Conservation (phyloP, 768 basidiomycete species). For the Lactifluus hygrophoroides region DNA sequence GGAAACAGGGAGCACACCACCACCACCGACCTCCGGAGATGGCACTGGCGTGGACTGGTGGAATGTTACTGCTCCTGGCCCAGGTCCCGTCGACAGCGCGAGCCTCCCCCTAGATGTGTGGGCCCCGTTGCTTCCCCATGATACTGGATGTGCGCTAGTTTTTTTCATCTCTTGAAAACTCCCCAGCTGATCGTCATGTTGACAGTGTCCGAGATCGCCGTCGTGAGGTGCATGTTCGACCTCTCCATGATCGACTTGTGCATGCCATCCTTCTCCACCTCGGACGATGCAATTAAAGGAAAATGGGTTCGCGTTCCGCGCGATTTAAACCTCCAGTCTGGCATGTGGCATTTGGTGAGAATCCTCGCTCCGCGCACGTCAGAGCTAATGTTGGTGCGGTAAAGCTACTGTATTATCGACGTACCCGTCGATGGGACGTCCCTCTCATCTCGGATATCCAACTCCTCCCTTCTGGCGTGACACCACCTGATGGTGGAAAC, state of each 20-base stretch:
- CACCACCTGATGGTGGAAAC: conserved; percentile 34
- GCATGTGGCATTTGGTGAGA: conserved; percentile 53
- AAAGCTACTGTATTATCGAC: conserved; percentile 72
- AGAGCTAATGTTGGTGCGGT: conserved; percentile 19
- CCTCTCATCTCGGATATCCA: conserved; percentile 68
- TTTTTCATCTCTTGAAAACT: neutral
- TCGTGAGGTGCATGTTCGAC: conserved; percentile 58
- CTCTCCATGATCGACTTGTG: conserved; percentile 57
- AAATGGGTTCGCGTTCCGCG: conserved; percentile 86
- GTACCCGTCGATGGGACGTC: conserved; percentile 75
- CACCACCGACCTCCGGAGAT: neutral
- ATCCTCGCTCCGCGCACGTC: conserved; percentile 7
- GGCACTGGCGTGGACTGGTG: conserved; percentile 63
- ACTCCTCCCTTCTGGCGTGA: conserved; percentile 50
- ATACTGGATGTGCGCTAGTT: conserved; percentile 56
- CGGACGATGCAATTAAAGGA: conserved; percentile 67
- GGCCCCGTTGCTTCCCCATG: conserved; percentile 67
- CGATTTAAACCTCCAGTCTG: conserved; percentile 65
- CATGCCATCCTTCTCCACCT: conserved; percentile 54
- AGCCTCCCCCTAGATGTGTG: conserved; percentile 76
- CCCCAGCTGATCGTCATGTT: neutral
- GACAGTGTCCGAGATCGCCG: conserved; percentile 72
- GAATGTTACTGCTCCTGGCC: conserved; percentile 40
- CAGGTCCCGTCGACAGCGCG: conserved; percentile 40
- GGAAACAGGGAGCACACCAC: neutral